Base-by-base conservation (phyloP, 176 grass and related monocot genomes). In the Cenchrus purpureus region DNA sequence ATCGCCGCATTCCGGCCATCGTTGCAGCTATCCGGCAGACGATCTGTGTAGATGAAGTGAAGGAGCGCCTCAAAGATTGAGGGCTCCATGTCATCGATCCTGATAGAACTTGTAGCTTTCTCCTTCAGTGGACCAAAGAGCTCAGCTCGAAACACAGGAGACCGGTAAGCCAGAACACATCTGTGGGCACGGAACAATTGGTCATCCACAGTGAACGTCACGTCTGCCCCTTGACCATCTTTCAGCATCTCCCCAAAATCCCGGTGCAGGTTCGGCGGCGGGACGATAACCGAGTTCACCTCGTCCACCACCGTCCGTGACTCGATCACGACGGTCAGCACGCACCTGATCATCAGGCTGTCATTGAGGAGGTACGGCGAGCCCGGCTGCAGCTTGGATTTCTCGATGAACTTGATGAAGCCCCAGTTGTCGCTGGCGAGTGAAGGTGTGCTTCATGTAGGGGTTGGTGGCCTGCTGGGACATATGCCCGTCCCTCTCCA, bases 31-130 rank as follows among this genome's bases (percentile, higher is more conserved):
- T 87, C 50, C 5, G 85, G 89, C 60, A 91, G 45, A 7, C 42
- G n/a, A 20, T 87, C 89, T 0, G 79, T 83, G 68, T 90, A 90
- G 34, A 90, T 87, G 74, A 76, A 91, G 63, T 85, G 77, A 22
- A 91, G 89, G 0, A 91, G 82, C 0, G 71, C 71, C 86, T 91
- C 72, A 1, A 91, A 91, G 42, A 88, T 83, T 4, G 34, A 8
- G 6, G 81, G 85, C 49, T 91, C 86, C 81, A 88, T 91, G 60
- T 88, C 89, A 0, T 85, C 68, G 43, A 91, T 85, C 65, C 49
- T 32, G 64, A 91, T 91, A 22, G 25, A 51, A 3, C 50, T 29
- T 5, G 58, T 57, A 12, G 12, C 64, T 0, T 85, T 72, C 10
- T 91, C 89, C 16, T 71, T 91, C 19, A 88, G 57, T 4, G 62